phyloP scores from a whole-genome alignment of 805 yeast species.

The Cephaloascus albidus region DNA sequence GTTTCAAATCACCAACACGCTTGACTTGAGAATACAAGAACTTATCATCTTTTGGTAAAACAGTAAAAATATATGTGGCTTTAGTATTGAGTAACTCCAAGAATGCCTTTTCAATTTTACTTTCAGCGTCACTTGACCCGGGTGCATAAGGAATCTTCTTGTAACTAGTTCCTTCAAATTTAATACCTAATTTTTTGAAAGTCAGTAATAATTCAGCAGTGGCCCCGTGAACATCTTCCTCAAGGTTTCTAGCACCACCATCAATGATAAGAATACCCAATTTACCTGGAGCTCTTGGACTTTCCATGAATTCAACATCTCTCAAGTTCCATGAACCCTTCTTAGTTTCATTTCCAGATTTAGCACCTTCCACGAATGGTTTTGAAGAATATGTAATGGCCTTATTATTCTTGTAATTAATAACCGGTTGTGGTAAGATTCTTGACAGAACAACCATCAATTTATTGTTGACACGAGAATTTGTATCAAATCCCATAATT shows the following conservation, averaged over 20 bases:
- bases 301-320: slow-evolving; percentile 5
- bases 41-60: slow-evolving; percentile 11
- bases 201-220: neutral
- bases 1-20: slow-evolving; percentile 12
- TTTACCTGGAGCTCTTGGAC: slow-evolving; percentile 3
- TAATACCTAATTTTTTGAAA: neutral
- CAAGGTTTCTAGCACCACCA: slow-evolving; percentile 2
- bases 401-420: slow-evolving; percentile 8
- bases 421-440: slow-evolving; percentile 7
- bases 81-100: neutral
- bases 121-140: neutral
- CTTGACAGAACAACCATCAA: slow-evolving; percentile 17
- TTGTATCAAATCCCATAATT: slow-evolving; percentile 7
- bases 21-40: slow-evolving; percentile 14
- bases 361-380: slow-evolving; percentile 3
- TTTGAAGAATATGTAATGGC: slow-evolving; percentile 1
- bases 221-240: neutral
- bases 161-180: neutral
- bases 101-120: neutral
- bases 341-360: slow-evolving; percentile 4
- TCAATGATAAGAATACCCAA: slow-evolving; percentile 5
- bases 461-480: slow-evolving; percentile 9
- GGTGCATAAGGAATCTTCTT: neutral
- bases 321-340: slow-evolving; percentile 9
- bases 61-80: slow-evolving; percentile 8